Conservation (phyloP, 805 yeast genomes). For the Myxozyma monticola region DNA sequence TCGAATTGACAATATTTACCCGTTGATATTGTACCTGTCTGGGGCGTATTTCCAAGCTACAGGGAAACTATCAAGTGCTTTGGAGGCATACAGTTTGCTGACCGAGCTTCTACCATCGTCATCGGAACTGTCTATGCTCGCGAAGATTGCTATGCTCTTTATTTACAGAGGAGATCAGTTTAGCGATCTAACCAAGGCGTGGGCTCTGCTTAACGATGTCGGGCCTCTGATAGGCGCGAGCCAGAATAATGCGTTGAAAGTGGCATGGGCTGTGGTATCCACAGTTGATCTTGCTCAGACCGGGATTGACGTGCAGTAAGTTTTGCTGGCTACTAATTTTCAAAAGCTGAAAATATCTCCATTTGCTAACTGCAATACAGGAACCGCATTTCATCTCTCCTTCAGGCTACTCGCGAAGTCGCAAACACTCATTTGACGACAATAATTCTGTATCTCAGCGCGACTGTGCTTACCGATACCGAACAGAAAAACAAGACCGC, state of each 20-base stretch:
- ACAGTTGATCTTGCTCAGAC: background rate
- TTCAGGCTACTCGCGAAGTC: slow-evolving; percentile 7
- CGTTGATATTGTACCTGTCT: slow-evolving; percentile 16
- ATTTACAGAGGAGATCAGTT: slow-evolving; percentile 2
- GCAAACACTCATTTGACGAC: slow-evolving; percentile 25
- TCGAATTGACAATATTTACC: slow-evolving; percentile 2
- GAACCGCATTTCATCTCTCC: slow-evolving; percentile 10
- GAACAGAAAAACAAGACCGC: slow-evolving; percentile 12
- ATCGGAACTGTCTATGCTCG: slow-evolving; percentile 17
- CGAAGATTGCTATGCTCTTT: background rate
- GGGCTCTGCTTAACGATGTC: background rate
- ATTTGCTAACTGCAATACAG: slow-evolving; percentile 3
- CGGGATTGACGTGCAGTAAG: background rate
- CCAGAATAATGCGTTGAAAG: slow-evolving; percentile 9
- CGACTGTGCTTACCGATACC: slow-evolving; percentile 1
- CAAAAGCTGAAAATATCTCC: background rate
- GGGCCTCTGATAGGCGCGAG: slow-evolving; percentile 3
- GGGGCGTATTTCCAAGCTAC: slow-evolving; percentile 29
- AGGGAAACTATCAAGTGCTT: slow-evolving; percentile 20
- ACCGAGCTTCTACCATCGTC: background rate
- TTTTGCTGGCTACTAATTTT: no score
- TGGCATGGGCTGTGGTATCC: slow-evolving; percentile 10
- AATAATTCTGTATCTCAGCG: slow-evolving; percentile 20
- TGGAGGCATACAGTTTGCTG: slow-evolving; percentile 14
- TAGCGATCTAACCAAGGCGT: slow-evolving; percentile 2